A percentile compares a stretch with the other conserved stretches of the same genome.
Evolutionary conservation across 345 rosid genomes (phyloP).

Genomic region (Brassica nigra): DNA sequence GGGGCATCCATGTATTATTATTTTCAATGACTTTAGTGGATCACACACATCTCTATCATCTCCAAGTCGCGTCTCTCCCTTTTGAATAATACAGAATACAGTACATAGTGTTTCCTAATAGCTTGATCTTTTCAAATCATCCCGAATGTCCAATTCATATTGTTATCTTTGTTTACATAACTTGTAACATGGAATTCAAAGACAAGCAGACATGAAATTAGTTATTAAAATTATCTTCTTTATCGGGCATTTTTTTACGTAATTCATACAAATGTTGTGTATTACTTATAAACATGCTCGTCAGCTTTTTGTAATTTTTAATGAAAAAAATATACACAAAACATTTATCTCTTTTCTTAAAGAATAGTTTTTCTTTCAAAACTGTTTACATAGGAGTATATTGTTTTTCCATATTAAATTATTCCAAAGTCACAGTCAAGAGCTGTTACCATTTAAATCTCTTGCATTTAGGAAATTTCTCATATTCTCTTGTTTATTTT

Average conservation of each 20-base stretch:
- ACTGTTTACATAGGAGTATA: no score
- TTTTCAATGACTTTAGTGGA: background rate
- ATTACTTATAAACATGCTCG: background rate
- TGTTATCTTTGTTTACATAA: background rate
- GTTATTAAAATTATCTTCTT: background rate
- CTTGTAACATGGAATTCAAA: background rate
- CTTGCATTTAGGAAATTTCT: no score
- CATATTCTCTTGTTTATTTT: no score
- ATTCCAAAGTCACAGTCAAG: no score
- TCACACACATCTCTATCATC: conserved; percentile 6
- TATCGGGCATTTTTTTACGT: background rate
- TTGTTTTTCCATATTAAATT: no score
- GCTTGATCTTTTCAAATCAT: background rate
- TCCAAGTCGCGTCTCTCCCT: background rate
- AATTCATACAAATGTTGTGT: background rate
- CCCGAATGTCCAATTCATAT: background rate
- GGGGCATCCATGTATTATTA: background rate
- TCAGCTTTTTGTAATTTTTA: background rate
- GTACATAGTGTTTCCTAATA: background rate
- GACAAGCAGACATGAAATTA: background rate
- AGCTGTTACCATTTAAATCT: no score
- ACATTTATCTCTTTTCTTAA: no score
- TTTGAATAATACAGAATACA: background rate
- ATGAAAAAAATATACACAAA: no score
- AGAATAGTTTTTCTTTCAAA: no score